phyloP scores from a whole-genome alignment of 2,329 filamentous ascomycete species.

The Aspergillus quadricinctus region DNA sequence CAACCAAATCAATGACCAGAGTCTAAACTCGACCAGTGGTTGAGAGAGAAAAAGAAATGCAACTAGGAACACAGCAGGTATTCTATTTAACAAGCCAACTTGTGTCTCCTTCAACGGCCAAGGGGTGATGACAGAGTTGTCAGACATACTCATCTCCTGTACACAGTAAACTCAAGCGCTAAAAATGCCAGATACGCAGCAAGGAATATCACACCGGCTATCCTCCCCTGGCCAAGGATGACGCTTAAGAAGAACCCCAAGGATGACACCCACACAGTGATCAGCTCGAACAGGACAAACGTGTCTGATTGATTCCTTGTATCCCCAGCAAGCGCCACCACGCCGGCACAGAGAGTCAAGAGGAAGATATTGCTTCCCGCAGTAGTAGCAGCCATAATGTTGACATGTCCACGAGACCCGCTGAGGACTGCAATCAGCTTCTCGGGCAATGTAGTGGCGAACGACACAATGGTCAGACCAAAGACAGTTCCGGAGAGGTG shows the following conservation, averaged over 20 bases:
- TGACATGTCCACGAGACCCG: constrained; percentile 43
- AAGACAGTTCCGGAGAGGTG: constrained; percentile 45
- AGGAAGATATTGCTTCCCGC: constrained; percentile 55
- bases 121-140: too few relatives aligned
- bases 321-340: constrained; percentile 17
- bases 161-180: constrained; percentile 30
- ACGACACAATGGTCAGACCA: constrained; percentile 45
- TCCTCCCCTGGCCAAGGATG: constrained; percentile 10
- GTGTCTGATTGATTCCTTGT: constrained; percentile 6
- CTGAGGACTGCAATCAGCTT: constrained; percentile 51
- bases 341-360: constrained; percentile 46
- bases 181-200: constrained; percentile 32
- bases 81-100: too few relatives aligned
- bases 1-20: too few relatives aligned
- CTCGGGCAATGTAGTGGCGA: constrained; percentile 53
- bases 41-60: too few relatives aligned
- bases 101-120: not conserved
- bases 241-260: constrained; percentile 10
- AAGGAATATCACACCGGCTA: constrained; percentile 25
- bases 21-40: too few relatives aligned
- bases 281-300: constrained; percentile 22
- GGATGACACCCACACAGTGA: constrained; percentile 17
- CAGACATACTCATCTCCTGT: not conserved
- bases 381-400: constrained; percentile 51
- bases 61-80: too few relatives aligned